Evolutionary conservation across 495 filamentous ascomycete genomes (phyloP), one percentile per base, ranked within the genome.

Genomic region (Penicillium silybi): DNA sequence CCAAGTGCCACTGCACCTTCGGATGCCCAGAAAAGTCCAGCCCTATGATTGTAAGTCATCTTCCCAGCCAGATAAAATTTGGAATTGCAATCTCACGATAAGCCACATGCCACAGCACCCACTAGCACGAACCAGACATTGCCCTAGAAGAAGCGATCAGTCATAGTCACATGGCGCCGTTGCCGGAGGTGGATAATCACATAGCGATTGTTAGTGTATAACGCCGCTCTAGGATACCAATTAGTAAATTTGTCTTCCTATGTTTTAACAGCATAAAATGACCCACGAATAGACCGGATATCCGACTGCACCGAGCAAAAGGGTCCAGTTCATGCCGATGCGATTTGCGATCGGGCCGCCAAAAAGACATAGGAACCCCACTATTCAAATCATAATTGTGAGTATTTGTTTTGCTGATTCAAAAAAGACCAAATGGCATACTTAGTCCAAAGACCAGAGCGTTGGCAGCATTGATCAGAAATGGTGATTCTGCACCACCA

Each of bases 151-250:
- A 2, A 17, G 15, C 0, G 8, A 29, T 64, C 34, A 61, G 53
- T 41, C 20, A 45, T 3, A 7, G 11, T 20, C 22, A 23, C 2
- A 16, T 17, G 8, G 15, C 11, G 5, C 23, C 22, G 0, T 23
- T 1, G n/a, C n/a, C 3, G 4, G 25, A 1, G 26, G 9, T 4
- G 17, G 26, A 27, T 34, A 46, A 51, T 52, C 40, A 69, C 66
- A 63, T 73, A 86, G 26, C 82, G 76, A 62, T 85, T 85, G 49
- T 87, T 87, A 19, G 76, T 79, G 59, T 87, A 86, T 2, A 87
- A 59, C 4, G 79, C 82, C 8, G 84, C 84, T 0, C 66, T 69
- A 15, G 11, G 43, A 8, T 10, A 29, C 9, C 1, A 29, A 29
- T 29, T 29, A 29, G 9, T 29, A 9, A 29, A 29, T 29, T 29